A percentile compares a stretch with the other conserved stretches of the same genome.
Conservation (phyloP, 2,329 filamentous ascomycete species). For the Pseudocercospora crystallina region DNA sequence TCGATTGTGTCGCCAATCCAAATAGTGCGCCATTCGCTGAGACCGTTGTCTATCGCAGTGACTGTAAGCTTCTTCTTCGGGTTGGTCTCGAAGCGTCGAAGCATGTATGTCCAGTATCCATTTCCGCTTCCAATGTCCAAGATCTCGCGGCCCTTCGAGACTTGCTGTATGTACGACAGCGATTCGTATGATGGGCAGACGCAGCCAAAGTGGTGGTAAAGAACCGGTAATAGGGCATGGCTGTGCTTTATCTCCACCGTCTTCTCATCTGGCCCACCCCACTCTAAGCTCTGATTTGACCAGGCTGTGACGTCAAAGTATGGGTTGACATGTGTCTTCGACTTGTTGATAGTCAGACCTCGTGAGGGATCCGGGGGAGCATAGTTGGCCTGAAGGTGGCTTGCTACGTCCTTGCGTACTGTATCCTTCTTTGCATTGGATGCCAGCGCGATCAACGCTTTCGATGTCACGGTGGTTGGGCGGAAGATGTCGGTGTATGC, state of each 20-base stretch:
- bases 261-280: slow-evolving; percentile 59
- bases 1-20: slow-evolving; percentile 69
- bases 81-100: slow-evolving; percentile 57
- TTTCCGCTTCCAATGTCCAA: slow-evolving; percentile 70
- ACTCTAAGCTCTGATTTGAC: slow-evolving; percentile 63
- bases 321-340: slow-evolving; percentile 58
- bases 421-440: slow-evolving; percentile 67
- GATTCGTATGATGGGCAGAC: slow-evolving; percentile 67
- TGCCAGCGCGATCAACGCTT: slow-evolving; percentile 62
- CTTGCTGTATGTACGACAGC: slow-evolving; percentile 58
- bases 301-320: slow-evolving; percentile 68
- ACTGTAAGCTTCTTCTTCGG: slow-evolving; percentile 43
- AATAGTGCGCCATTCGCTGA: slow-evolving; percentile 65
- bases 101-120: slow-evolving; percentile 74
- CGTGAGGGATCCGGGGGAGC: slow-evolving; percentile 46
- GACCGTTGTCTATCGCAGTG: slow-evolving; percentile 64
- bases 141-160: slow-evolving; percentile 55
- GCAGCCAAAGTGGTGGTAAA: slow-evolving; percentile 80
- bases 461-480: slow-evolving; percentile 58
- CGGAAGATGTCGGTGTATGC: slow-evolving; percentile 69
- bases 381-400: slow-evolving; percentile 56
- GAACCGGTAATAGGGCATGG: slow-evolving; percentile 69
- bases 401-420: slow-evolving; percentile 57
- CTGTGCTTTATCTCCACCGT: slow-evolving; percentile 56
- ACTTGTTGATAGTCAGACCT: slow-evolving; percentile 39